Evolutionary conservation across 2,329 filamentous ascomycete genomes (phyloP).

Genomic region (Trichoderma sp.): DNA sequence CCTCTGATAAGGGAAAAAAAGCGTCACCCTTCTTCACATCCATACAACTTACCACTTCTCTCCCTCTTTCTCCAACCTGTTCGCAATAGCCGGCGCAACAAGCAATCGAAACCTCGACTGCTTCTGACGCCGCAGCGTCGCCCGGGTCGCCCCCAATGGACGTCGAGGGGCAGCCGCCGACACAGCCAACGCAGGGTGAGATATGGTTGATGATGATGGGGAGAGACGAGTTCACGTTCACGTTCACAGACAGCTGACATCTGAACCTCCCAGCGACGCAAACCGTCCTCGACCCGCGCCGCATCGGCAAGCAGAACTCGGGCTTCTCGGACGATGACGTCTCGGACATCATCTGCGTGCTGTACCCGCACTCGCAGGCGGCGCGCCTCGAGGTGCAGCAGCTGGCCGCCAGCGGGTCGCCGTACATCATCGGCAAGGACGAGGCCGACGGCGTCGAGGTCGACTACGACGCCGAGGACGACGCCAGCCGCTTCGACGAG

Average conservation of each 20-base stretch:
- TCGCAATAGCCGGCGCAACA: constrained; percentile 6
- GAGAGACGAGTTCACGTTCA: neutral
- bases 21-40: too few species aligned
- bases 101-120: constrained; percentile 30
- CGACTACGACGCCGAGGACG: constrained; percentile 55
- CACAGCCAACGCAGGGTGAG: constrained; percentile 47
- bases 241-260: neutral
- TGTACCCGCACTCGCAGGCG: constrained; percentile 74
- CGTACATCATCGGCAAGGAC: constrained; percentile 54
- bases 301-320: constrained; percentile 77
- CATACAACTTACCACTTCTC: neutral
- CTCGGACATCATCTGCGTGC: constrained; percentile 84
- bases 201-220: neutral
- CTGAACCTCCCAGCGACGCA: too few species aligned
- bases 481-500: constrained; percentile 50
- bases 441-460: constrained; percentile 55
- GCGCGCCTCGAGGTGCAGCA: constrained; percentile 70
- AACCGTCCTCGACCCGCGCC: constrained; percentile 72
- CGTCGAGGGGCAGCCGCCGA: constrained; percentile 38
- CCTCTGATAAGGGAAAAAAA: too few species aligned
- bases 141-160: constrained; percentile 46
- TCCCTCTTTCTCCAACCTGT: neutral
- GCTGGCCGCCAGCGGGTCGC: constrained; percentile 51
- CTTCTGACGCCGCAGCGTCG: constrained; percentile 35
- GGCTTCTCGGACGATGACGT: constrained; percentile 81